These are phyloP conservation scores for Pythium volutum DNA, from an alignment of 352 stramenopile genomes.

Conservation along the genomic window DNA sequence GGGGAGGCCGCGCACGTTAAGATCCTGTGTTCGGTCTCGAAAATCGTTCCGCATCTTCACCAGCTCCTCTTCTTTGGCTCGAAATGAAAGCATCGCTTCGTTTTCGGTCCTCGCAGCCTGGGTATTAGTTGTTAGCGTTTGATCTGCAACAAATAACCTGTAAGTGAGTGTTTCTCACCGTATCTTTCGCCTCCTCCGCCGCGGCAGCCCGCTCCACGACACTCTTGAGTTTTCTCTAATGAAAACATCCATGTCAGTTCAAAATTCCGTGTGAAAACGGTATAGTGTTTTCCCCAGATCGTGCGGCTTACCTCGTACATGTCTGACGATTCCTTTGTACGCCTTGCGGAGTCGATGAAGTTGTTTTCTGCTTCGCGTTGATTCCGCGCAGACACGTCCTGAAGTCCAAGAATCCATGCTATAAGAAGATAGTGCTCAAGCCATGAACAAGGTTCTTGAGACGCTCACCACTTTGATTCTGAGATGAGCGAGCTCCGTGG, in stretches of 20 bases:
- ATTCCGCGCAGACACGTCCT: constrained; percentile 41
- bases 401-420: not conserved
- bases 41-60: constrained; percentile 46
- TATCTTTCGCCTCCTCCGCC: constrained; percentile 58
- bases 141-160: not conserved
- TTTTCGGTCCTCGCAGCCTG: constrained; percentile 31
- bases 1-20: constrained; percentile 34
- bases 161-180: constrained; percentile 25
- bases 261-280: not conserved
- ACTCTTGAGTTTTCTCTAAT: constrained; percentile 46
- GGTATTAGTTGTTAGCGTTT: not conserved
- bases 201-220: constrained; percentile 42
- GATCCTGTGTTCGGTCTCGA: constrained; percentile 46
- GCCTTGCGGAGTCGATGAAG: constrained; percentile 33
- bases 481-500: constrained; percentile 45
- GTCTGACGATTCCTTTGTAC: constrained; percentile 36
- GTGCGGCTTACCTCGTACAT: constrained; percentile 39
- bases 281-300: not conserved
- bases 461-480: constrained; percentile 43
- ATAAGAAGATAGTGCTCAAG: not conserved
- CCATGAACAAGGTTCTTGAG: not conserved
- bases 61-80: constrained; percentile 50
- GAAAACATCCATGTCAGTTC: not conserved
- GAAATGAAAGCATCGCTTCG: constrained; percentile 42
- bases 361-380: constrained; percentile 60